Percentiles rank a stretch among this genome's conserved stretches.
These are phyloP conservation scores for Teunomyces panamensis DNA, from an alignment of 805 yeast species.

Conservation along the genomic window DNA sequence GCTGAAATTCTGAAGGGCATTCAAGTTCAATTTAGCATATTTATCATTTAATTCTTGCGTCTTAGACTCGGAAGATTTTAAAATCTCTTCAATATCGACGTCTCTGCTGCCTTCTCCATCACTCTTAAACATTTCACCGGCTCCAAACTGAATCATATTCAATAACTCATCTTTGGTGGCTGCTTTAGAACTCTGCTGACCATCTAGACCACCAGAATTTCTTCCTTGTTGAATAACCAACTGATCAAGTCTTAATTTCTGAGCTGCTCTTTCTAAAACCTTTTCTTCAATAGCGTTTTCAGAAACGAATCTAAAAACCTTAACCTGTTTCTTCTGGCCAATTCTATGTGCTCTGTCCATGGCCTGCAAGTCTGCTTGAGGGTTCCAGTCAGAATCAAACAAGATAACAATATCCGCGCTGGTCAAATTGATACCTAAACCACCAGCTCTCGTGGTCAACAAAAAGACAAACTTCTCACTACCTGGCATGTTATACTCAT, in stretches of 20 bases:
- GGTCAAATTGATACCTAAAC: conserved; percentile 80
- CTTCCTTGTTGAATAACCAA: conserved; percentile 80
- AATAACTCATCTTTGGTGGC: conserved; percentile 68
- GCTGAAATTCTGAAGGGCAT: conserved; percentile 73
- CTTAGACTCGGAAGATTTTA: conserved; percentile 59
- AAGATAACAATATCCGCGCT: conserved; percentile 75
- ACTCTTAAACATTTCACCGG: conserved; percentile 55
- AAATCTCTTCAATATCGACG: conserved; percentile 58
- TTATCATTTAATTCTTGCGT: conserved; percentile 60
- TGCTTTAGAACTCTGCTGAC: conserved; percentile 34
- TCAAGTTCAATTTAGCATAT: conserved; percentile 66
- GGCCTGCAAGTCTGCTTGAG: conserved; percentile 85
- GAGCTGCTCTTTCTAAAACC: conserved; percentile 77
- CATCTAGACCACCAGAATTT: conserved; percentile 29
- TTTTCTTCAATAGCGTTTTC: conserved; percentile 84
- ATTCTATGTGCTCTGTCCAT: conserved; percentile 90
- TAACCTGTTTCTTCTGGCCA: conserved; percentile 82
- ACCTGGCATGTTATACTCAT: conserved; percentile 74
- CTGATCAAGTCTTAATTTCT: conserved; percentile 74
- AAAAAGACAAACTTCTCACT: conserved; percentile 70
- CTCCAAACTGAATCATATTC: conserved; percentile 83
- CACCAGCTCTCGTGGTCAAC: conserved; percentile 86
- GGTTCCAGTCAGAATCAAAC: conserved; percentile 85
- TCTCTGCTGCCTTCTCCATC: conserved; percentile 27
- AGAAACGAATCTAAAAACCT: conserved; percentile 72